Conservation (phyloP, 1,284 basidiomycete genomes). For the Sporisorium reilianum region DNA sequence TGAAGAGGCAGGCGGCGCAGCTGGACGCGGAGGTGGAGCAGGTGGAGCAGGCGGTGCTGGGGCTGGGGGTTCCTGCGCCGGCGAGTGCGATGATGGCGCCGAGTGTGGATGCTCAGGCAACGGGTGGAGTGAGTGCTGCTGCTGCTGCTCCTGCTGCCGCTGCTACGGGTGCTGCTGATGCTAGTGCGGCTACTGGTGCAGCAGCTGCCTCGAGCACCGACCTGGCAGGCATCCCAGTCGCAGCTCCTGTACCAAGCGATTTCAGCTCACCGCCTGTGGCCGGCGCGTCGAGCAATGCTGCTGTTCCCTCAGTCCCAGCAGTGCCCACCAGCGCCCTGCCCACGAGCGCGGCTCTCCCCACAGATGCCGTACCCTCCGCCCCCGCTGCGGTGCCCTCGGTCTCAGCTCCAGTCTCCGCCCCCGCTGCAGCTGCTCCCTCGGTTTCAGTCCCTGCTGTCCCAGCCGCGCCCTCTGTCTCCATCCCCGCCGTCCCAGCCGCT, state of each 20-base stretch:
- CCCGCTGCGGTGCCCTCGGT: constrained; percentile 13
- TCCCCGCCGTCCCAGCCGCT: constrained; percentile 6
- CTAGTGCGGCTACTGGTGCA: neutral
- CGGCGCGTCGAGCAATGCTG: constrained; percentile 3
- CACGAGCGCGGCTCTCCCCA: constrained; percentile 4
- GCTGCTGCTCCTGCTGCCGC: constrained; percentile 1
- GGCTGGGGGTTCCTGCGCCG: constrained; percentile 11
- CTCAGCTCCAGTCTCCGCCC: neutral
- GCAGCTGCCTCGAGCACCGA: constrained; percentile 10
- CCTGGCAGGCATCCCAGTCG: constrained; percentile 20
- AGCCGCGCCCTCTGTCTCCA: neutral
- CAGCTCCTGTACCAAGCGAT: constrained; percentile 33
- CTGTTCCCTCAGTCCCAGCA: constrained; percentile 3
- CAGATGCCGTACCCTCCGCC: constrained; percentile 4
- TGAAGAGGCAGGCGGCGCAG: constrained; percentile 11
- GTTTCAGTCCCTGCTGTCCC: constrained; percentile 10
- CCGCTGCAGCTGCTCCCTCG: constrained; percentile 15
- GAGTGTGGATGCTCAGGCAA: no score
- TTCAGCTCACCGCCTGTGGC: constrained; percentile 20
- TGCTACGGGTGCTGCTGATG: neutral
- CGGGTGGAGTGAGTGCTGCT: no score
- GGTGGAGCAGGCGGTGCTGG: constrained; percentile 6
- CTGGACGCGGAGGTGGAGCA: constrained; percentile 3
- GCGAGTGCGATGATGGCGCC: no score
- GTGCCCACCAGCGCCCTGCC: constrained; percentile 3